Conservation (phyloP, 768 basidiomycete species). For the Tylopilus balloui region DNA sequence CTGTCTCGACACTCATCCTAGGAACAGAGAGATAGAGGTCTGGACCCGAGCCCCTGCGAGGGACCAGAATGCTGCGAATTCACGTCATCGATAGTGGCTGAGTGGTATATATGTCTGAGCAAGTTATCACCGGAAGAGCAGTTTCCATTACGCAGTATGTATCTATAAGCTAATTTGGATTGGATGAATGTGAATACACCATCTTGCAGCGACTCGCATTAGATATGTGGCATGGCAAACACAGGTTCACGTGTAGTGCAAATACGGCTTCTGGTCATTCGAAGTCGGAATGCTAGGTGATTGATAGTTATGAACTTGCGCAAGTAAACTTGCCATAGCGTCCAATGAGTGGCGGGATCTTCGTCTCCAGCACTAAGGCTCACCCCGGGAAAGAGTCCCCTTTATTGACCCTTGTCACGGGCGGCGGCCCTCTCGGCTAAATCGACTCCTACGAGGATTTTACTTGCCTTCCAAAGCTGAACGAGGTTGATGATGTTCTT, state of each 20-base stretch:
- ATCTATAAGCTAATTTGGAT: conserved; percentile 12
- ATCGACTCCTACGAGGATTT: conserved; percentile 91
- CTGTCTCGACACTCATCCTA: conserved; percentile 1
- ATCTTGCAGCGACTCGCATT: conserved; percentile 7
- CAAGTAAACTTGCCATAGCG: conserved; percentile 7
- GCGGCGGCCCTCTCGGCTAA: conserved; percentile 77
- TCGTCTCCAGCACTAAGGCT: neutral
- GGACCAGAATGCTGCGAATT: neutral
- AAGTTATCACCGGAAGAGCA: neutral
- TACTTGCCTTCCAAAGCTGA: conserved; percentile 97
- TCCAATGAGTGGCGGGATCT: conserved; percentile 6
- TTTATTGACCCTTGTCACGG: conserved; percentile 34
- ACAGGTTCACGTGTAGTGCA: conserved; percentile 5
- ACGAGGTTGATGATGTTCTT: conserved; percentile 96
- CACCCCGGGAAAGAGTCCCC: neutral
- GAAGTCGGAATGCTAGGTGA: neutral
- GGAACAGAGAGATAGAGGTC: neutral
- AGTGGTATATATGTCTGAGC: neutral
- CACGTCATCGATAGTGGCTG: neutral
- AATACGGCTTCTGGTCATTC: conserved; percentile 1
- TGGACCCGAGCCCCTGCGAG: conserved; percentile 7
- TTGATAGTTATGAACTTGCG: conserved; percentile 13
- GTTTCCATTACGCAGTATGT: conserved; percentile 16
- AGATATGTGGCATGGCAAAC: conserved; percentile 5
- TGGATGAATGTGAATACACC: conserved; percentile 12